Evolutionary conservation across 2,329 filamentous ascomycete genomes (phyloP), one percentile per base, ranked within the genome.

Genomic region (Alternaria sp.): DNA sequence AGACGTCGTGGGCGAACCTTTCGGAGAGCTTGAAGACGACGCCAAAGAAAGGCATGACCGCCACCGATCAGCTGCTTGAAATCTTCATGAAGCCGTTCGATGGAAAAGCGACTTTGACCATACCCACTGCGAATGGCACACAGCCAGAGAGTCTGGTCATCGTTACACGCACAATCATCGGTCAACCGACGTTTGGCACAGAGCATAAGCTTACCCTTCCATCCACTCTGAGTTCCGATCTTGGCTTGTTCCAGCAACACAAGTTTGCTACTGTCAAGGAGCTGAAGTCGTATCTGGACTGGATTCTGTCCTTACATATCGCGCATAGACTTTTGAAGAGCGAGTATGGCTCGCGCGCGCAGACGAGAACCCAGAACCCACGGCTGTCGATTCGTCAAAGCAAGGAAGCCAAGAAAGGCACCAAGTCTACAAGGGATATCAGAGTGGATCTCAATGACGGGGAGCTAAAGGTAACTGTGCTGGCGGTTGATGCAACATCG

Each of bases 171-270:
- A 80, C 79, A 1, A 72, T 70, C 19, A 70, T 80, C 15, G 76
- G 73, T 11, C 69, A 68, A 15, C 79, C 77, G 3, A 76, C 69
- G 1, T 79, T 77, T 49, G 79, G 79, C 45, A 74, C 76, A 6
- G 77, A 79, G 57, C 74, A 77, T 60, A 76, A 70, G 56, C 61
- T 80, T 12, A 73, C 70, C 6, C 62, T 80, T 6, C 77, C 78
- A 9, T 63, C 73, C 5, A 67, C 76, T 1, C 58, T 78, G 15
- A 67, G 66, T 11, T 62, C 68, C 8, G 69, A 76, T 36, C 70
- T 80, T n/a, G 70, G 69, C 17, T 63, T 77, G 1, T 71, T 73
- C 40, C 67, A 65, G 15, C 72, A 75, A 15, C 72, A 76, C 43
- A 77, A 71, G 36, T 77, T 79, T 46, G 62, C 69, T 12, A 68